Conservation (phyloP, 2,329 filamentous ascomycete genomes). For the Arthrocladium fulminans region DNA sequence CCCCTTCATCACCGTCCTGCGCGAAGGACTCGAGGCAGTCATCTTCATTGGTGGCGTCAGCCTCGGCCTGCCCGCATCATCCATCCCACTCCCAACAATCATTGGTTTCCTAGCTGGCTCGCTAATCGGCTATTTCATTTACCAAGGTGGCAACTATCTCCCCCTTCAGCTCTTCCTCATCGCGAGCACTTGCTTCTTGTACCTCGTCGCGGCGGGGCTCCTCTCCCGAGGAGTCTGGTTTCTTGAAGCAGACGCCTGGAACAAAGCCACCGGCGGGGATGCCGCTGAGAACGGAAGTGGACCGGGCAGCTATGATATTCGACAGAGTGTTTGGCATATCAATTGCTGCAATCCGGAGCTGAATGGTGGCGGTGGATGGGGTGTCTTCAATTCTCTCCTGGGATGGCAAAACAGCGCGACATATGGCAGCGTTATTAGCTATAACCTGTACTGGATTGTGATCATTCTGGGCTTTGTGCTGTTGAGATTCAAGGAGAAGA, state of each 20-base stretch:
- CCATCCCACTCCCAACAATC: constrained; percentile 70
- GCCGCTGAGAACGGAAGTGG: constrained; percentile 55
- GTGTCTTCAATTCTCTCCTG: constrained; percentile 74
- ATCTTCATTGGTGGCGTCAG: constrained; percentile 80
- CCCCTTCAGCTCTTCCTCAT: constrained; percentile 72
- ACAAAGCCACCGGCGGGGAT: constrained; percentile 47
- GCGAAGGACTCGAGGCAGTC: constrained; percentile 78
- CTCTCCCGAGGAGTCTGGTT: constrained; percentile 71
- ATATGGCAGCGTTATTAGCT: constrained; percentile 76
- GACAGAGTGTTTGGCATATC: constrained; percentile 71
- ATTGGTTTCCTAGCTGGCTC: constrained; percentile 60
- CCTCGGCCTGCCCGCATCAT: constrained; percentile 62
- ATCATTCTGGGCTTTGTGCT: constrained; percentile 56
- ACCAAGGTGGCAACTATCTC: constrained; percentile 62
- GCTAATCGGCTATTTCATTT: constrained; percentile 63
- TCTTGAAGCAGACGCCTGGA: constrained; percentile 62
- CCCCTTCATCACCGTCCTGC: constrained; percentile 77
- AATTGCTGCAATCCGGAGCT: constrained; percentile 71
- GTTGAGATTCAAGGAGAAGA: constrained; percentile 57
- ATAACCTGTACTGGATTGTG: constrained; percentile 78
- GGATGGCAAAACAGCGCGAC: constrained; percentile 86
- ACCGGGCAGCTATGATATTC: constrained; percentile 70
- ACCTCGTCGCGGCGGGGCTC: constrained; percentile 73
- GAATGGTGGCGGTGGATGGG: constrained; percentile 71
- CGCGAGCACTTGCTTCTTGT: constrained; percentile 70